These are phyloP conservation scores for Mortierella sp. DNA, from an alignment of 371 early-diverging fungal genomes.

Conservation along the genomic window DNA sequence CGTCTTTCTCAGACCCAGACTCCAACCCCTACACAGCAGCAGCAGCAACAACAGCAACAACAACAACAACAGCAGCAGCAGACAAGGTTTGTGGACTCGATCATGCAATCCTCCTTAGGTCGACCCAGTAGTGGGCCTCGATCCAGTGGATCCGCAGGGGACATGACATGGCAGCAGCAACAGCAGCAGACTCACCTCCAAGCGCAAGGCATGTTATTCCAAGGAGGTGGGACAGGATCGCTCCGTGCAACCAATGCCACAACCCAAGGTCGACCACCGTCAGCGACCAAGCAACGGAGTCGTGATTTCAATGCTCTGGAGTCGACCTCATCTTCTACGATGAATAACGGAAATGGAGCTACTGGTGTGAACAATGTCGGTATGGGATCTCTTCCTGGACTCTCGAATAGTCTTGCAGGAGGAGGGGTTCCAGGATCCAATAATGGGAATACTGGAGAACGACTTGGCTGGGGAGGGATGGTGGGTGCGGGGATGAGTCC, in stretches of 20 bases:
- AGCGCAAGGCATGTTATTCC: not conserved
- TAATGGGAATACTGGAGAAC: not conserved
- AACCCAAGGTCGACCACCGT: conserved; percentile 13
- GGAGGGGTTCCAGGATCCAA: too few relatives aligned
- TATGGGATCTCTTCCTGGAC: too few relatives aligned
- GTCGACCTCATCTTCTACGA: too few relatives aligned
- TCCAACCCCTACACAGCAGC: not conserved
- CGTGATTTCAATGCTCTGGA: conserved; percentile 41
- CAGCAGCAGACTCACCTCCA: not conserved
- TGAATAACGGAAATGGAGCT: too few relatives aligned
- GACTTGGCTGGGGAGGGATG: conserved; percentile 47
- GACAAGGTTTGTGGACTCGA: conserved; percentile 25
- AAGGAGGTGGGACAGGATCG: conserved; percentile 23
- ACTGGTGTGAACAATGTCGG: too few relatives aligned
- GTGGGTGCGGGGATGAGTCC: conserved; percentile 34
- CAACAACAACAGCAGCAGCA: conserved; percentile 23
- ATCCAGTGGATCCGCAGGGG: conserved; percentile 15
- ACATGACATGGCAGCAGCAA: conserved; percentile 9
- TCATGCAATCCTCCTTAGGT: conserved; percentile 19
- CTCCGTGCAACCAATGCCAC: conserved; percentile 23
- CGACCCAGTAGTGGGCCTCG: conserved; percentile 19
- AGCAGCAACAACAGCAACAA: conserved; percentile 13
- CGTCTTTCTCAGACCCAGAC: not conserved
- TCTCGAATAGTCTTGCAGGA: too few relatives aligned
- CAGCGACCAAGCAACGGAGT: conserved; percentile 28